phyloP scores from a whole-genome alignment of 345 rosid species.

The Aquilaria sinensis region DNA sequence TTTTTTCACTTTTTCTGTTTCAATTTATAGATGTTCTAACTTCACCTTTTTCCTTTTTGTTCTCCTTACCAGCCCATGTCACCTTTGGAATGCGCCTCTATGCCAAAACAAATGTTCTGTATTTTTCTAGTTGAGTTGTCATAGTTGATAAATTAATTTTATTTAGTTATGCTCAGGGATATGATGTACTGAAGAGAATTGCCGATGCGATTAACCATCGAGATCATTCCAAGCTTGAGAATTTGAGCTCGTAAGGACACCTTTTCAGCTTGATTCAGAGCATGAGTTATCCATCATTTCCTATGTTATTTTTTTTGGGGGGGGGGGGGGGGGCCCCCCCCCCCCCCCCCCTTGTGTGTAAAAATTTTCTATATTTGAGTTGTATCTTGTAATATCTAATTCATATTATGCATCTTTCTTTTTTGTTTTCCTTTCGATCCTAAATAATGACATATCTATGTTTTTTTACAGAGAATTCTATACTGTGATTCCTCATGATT shows the following conservation, averaged over 20 bases:
- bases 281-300: no score
- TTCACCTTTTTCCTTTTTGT: no score
- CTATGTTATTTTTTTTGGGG: no score
- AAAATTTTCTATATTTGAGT: not conserved
- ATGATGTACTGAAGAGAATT: conserved; percentile 71
- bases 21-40: no score
- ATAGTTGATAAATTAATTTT: conserved; percentile 8
- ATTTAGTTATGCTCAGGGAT: conserved; percentile 49
- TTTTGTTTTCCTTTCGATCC: not conserved
- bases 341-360: no score
- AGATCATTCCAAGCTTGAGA: conserved; percentile 49
- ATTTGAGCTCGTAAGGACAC: conserved; percentile 68
- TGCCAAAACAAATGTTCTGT: no score
- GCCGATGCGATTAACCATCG: conserved; percentile 46
- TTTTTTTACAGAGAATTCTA: conserved; percentile 72
- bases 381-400: not conserved
- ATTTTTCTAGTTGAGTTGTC: not conserved
- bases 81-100: no score
- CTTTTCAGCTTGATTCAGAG: no score
- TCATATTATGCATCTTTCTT: not conserved
- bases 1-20: no score
- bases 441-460: no score
- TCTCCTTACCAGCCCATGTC: no score
- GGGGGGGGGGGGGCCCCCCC: no score
- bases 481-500: conserved; percentile 85